A percentile compares a stretch with the other conserved stretches of the same genome.
Conservation (phyloP, 805 yeast species). For the Lachancea waltii region DNA sequence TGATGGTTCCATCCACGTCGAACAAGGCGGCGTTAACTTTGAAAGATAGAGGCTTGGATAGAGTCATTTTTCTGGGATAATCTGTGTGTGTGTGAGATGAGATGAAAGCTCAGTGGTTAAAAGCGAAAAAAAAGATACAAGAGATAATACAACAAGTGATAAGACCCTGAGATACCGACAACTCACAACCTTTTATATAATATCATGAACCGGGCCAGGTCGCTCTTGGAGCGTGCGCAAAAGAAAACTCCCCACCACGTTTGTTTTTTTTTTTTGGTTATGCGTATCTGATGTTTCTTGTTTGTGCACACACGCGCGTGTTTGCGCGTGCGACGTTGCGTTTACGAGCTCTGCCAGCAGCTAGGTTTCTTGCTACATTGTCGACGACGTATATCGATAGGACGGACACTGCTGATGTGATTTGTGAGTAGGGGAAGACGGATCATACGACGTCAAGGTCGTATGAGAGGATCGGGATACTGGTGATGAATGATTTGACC, state of each 20-base stretch:
- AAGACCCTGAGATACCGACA: neutral
- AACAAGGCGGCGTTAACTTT: slow-evolving; percentile 50
- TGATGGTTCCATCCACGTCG: slow-evolving; percentile 85
- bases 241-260: neutral
- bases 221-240: neutral
- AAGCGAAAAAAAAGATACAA: too few relatives aligned
- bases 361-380: too few relatives aligned
- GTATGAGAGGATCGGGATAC: neutral
- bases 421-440: too few relatives aligned
- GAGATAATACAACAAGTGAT: too few relatives aligned
- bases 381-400: neutral
- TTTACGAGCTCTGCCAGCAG: too few relatives aligned
- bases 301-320: neutral
- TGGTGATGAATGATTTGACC: neutral
- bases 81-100: neutral
- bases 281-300: neutral
- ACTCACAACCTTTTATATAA: neutral
- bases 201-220: too few relatives aligned
- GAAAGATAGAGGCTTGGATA: slow-evolving; percentile 27
- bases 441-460: neutral
- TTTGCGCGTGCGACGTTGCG: neutral
- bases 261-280: neutral
- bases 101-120: neutral
- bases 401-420: neutral
- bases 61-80: slow-evolving; percentile 5